A percentile compares a stretch with the other conserved stretches of the same genome.
These are phyloP conservation scores for Ophiostoma fasciatum DNA, from an alignment of 2,329 filamentous ascomycete species.

Conservation along the genomic window DNA sequence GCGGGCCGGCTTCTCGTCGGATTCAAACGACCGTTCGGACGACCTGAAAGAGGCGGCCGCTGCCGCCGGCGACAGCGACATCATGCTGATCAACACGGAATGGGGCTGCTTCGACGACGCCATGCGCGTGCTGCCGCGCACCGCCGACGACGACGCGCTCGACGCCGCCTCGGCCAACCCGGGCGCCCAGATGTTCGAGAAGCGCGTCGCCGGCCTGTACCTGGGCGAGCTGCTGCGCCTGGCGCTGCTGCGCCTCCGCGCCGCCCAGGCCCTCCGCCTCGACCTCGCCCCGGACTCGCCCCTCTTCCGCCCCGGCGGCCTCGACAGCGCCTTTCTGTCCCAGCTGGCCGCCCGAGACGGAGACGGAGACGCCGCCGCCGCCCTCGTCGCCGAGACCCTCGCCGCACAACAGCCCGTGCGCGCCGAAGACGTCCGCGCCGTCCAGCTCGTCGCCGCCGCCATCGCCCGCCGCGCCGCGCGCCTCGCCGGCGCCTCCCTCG, in stretches of 20 bases:
- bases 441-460: conserved; percentile 67
- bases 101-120: conserved; percentile 97
- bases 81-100: conserved; percentile 96
- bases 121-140: conserved; percentile 71
- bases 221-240: conserved; percentile 82
- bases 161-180: conserved; percentile 74
- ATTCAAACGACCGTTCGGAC: too few relatives aligned
- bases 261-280: too few relatives aligned
- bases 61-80: conserved; percentile 38
- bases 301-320: not conserved
- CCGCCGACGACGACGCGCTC: conserved; percentile 63
- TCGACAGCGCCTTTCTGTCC: conserved; percentile 5
- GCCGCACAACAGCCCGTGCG: not conserved
- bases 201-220: conserved; percentile 98
- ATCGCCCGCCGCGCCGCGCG: conserved; percentile 80
- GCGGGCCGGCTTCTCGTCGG: too few relatives aligned
- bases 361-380: not conserved
- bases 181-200: conserved; percentile 96
- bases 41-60: too few relatives aligned
- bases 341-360: not conserved
- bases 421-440: conserved; percentile 54
- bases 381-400: not conserved
- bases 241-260: too few relatives aligned
- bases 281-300: conserved; percentile 33
- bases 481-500: conserved; percentile 78